Percentiles rank a stretch among this genome's conserved stretches.
Conservation (phyloP, 148 eudicot genomes). For the Salicornia ramosissima region DNA sequence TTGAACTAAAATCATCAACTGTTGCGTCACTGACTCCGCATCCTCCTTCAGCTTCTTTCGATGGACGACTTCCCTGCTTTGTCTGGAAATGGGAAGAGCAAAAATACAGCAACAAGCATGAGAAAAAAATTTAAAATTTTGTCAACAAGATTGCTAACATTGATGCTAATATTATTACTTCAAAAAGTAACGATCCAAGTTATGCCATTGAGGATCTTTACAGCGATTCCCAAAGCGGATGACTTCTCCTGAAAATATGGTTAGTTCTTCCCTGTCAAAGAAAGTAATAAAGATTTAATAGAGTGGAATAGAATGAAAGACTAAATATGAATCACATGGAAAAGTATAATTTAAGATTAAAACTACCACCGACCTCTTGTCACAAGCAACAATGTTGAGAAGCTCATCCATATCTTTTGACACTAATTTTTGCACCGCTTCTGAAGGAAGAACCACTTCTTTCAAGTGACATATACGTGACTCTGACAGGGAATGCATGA, state of each 20-base stretch:
- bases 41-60: slow-evolving; percentile 70
- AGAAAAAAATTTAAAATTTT: slow-evolving; percentile 2
- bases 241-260: slow-evolving; percentile 77
- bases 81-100: slow-evolving; percentile 23
- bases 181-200: slow-evolving; percentile 63
- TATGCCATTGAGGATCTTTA: slow-evolving; percentile 97
- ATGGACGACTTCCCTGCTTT: slow-evolving; percentile 40
- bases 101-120: background rate
- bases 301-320: background rate
- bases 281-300: slow-evolving; percentile 3
- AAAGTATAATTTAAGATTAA: background rate
- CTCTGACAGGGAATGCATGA: slow-evolving; percentile 76
- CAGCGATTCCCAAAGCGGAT: slow-evolving; percentile 89
- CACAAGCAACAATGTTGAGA: slow-evolving; percentile 70
- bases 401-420: slow-evolving; percentile 68
- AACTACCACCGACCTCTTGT: slow-evolving; percentile 68
- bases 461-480: slow-evolving; percentile 54
- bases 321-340: background rate
- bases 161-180: slow-evolving; percentile 45
- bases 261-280: slow-evolving; percentile 74
- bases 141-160: background rate
- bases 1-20: slow-evolving; percentile 61
- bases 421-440: slow-evolving; percentile 68
- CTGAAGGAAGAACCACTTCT: slow-evolving; percentile 59
- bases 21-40: slow-evolving; percentile 56